Conservation (phyloP, 305 asterid genomes). For the Solanum hybrid region DNA sequence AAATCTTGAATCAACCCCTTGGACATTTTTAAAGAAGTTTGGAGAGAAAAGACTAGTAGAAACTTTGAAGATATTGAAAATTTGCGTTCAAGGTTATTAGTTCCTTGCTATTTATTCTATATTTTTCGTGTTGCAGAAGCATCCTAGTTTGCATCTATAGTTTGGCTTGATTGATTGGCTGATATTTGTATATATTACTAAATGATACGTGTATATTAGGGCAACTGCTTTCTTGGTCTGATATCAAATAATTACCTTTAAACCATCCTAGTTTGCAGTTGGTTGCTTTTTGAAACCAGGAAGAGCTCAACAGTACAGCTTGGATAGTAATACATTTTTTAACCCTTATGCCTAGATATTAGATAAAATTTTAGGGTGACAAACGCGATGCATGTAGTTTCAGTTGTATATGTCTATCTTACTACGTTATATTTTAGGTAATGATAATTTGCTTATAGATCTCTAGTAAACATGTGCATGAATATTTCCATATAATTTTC, state of each 20-base stretch:
- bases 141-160: background rate
- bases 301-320: background rate
- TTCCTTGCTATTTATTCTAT: background rate
- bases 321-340: background rate
- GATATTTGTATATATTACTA: background rate
- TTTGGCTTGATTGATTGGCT: background rate
- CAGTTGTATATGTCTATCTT: background rate
- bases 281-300: background rate
- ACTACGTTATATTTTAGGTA: background rate
- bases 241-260: background rate
- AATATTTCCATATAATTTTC: slow-evolving; percentile 13
- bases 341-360: background rate
- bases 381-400: background rate
- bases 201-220: background rate
- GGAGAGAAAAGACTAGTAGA: background rate
- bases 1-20: background rate
- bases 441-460: background rate
- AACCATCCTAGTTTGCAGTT: background rate
- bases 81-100: background rate
- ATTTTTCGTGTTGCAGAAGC: background rate
- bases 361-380: background rate
- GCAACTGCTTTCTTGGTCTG: background rate
- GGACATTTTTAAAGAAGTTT: background rate
- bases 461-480: background rate
- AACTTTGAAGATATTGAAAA: background rate